A percentile compares a stretch with the other conserved stretches of the same genome.
Evolutionary conservation across 139 green algal species (phyloP).

Genomic region (Chlamydomonas schloesseri): DNA sequence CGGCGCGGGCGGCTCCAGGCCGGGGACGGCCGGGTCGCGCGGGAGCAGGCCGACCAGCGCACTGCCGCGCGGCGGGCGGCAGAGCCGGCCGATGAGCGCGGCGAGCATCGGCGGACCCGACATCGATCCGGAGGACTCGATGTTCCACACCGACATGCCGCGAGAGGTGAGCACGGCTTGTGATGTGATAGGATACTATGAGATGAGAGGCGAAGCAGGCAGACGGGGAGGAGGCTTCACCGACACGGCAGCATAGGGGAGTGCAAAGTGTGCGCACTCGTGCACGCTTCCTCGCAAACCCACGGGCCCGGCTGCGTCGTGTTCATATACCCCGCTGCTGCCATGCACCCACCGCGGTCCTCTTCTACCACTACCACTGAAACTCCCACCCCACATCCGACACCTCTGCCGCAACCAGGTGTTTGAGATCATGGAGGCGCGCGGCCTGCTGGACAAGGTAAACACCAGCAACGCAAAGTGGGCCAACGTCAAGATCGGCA

Average conservation of each 20-base stretch:
- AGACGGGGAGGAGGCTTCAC: too few species aligned
- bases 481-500: constrained; percentile 45
- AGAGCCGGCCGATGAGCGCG: background rate
- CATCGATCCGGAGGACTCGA: background rate
- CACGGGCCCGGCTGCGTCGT: too few species aligned
- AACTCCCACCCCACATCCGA: background rate
- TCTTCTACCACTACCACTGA: background rate
- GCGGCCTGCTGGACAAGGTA: background rate
- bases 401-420: background rate
- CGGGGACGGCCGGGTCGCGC: too few species aligned
- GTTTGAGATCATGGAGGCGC: background rate
- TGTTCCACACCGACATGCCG: background rate
- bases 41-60: too few species aligned
- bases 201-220: too few species aligned
- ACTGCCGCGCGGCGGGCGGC: background rate
- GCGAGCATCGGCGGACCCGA: background rate
- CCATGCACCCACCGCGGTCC: background rate
- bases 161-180: background rate
- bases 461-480: background rate
- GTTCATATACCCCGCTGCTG: too few species aligned
- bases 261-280: too few species aligned
- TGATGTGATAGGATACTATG: too few species aligned
- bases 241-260: too few species aligned
- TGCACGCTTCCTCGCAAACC: too few species aligned
- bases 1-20: too few species aligned